Evolutionary conservation across 2,329 filamentous ascomycete genomes (phyloP).

Genomic region (Ophiocordyceps sinensis): DNA sequence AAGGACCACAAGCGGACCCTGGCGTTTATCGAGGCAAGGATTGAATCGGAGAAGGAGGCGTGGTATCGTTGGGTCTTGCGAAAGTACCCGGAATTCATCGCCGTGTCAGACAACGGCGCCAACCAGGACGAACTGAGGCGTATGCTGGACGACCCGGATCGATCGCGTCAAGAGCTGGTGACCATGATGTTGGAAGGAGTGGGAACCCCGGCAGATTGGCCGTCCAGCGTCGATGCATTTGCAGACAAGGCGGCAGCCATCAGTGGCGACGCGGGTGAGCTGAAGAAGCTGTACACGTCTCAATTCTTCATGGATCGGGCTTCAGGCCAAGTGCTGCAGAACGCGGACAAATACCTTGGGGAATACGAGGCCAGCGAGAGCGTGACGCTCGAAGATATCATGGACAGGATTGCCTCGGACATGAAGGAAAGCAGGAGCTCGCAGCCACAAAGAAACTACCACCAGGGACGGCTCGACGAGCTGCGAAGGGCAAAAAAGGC

Average conservation of each 20-base stretch:
- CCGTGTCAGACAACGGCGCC: conserved; percentile 14
- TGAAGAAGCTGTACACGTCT: conserved; percentile 24
- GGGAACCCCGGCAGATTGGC: conserved; percentile 18
- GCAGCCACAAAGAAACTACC: conserved; percentile 22
- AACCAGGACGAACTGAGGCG: conserved; percentile 17
- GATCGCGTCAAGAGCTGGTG: conserved; percentile 21
- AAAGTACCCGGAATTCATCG: conserved; percentile 23
- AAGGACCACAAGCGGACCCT: conserved; percentile 27
- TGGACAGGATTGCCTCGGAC: conserved; percentile 18
- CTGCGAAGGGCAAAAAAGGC: conserved; percentile 32
- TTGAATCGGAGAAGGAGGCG: conserved; percentile 34
- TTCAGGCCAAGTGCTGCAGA: conserved; percentile 17
- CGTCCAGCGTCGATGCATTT: conserved; percentile 17
- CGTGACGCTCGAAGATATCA: conserved; percentile 17
- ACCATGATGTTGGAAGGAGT: conserved; percentile 21
- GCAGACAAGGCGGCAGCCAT: conserved; percentile 17
- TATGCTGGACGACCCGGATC: conserved; percentile 22
- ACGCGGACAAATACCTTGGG: conserved; percentile 25
- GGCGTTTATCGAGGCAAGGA: conserved; percentile 31
- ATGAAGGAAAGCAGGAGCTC: conserved; percentile 14
- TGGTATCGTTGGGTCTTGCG: conserved; percentile 35
- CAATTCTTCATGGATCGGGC: conserved; percentile 25
- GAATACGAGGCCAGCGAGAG: conserved; percentile 13
- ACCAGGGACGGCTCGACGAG: conserved; percentile 27
- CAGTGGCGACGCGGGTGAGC: conserved; percentile 14